These are phyloP conservation scores for Penicillium sp. DNA, from an alignment of 2,329 filamentous ascomycete genomes.

Conservation along the genomic window DNA sequence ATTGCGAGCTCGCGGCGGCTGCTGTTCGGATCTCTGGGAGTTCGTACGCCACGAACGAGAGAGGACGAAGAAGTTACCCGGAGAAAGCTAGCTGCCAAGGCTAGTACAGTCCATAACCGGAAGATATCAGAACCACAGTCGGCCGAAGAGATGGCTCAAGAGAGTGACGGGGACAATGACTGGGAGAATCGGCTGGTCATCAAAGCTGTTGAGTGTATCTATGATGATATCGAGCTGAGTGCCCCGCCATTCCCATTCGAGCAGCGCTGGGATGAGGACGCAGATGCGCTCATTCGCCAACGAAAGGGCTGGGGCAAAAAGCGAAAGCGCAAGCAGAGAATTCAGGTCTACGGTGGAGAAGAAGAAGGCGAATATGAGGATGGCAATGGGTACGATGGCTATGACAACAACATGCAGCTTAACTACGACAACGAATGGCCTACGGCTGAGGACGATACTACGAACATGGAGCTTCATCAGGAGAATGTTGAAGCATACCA, in stretches of 20 bases:
- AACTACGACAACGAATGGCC: slow-evolving; percentile 34
- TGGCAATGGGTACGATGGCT: slow-evolving; percentile 38
- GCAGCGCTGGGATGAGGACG: slow-evolving; percentile 84
- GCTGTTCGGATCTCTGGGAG: slow-evolving; percentile 72
- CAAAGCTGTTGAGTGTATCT: slow-evolving; percentile 79
- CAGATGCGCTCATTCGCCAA: slow-evolving; percentile 54
- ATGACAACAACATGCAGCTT: slow-evolving; percentile 47
- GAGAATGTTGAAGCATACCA: slow-evolving; percentile 48
- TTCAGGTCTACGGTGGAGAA: slow-evolving; percentile 50
- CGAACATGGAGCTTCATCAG: slow-evolving; percentile 41
- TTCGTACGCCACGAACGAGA: slow-evolving; percentile 69
- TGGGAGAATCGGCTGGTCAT: slow-evolving; percentile 78
- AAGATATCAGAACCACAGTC: slow-evolving; percentile 30
- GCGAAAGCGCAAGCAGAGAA: slow-evolving; percentile 56
- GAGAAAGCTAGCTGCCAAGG: slow-evolving; percentile 61
- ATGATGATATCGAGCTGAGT: slow-evolving; percentile 68
- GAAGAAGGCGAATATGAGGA: slow-evolving; percentile 48
- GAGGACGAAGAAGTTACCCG: slow-evolving; percentile 68
- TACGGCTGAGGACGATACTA: slow-evolving; percentile 6
- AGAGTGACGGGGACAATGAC: slow-evolving; percentile 59
- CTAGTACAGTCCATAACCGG: slow-evolving; percentile 39
- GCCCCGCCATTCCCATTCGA: slow-evolving; percentile 87
- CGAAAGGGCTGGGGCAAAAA: slow-evolving; percentile 42
- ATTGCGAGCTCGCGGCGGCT: slow-evolving; percentile 68
- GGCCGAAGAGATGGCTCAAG: slow-evolving; percentile 28